Conservation (phyloP, 1,284 basidiomycete genomes). For the Cutaneotrichosporon cavernicola region DNA sequence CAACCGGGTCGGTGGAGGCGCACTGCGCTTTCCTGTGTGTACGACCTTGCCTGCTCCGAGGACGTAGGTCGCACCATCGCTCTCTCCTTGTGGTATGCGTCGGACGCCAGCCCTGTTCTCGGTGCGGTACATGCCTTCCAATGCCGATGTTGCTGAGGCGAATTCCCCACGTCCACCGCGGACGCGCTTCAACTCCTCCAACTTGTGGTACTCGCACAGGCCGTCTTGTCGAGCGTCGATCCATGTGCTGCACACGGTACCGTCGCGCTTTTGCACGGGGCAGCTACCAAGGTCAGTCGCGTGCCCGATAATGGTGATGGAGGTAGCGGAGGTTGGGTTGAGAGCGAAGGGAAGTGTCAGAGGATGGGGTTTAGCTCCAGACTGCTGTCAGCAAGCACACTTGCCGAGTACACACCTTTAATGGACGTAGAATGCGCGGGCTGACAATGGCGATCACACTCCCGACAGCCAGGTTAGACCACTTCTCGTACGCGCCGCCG, state of each 20-base stretch:
- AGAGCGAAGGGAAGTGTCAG: constrained; percentile 78
- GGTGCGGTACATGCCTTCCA: background rate
- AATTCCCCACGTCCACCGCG: constrained; percentile 78
- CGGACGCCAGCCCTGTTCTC: background rate
- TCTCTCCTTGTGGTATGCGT: background rate
- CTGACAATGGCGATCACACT: constrained; percentile 87
- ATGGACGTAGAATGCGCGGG: constrained; percentile 79
- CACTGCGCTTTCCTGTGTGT: background rate
- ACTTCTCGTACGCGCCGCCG: constrained; percentile 82
- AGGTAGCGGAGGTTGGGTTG: constrained; percentile 75
- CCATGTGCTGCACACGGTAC: constrained; percentile 78
- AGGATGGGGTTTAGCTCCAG: constrained; percentile 61
- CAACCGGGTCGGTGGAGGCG: background rate
- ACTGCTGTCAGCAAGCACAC: background rate
- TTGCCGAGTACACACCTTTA: constrained; percentile 61
- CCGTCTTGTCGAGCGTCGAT: constrained; percentile 72
- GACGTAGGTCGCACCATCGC: background rate
- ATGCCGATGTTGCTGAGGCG: constrained; percentile 20
- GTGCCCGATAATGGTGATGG: constrained; percentile 81
- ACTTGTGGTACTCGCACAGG: constrained; percentile 86
- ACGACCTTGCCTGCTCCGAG: background rate
- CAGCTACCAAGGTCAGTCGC: constrained; percentile 83
- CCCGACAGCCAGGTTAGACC: constrained; percentile 77
- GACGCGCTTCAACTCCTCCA: constrained; percentile 70
- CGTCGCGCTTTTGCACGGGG: constrained; percentile 70